Conservation (phyloP, 164 flowering plant species). For the Piper longum region DNA sequence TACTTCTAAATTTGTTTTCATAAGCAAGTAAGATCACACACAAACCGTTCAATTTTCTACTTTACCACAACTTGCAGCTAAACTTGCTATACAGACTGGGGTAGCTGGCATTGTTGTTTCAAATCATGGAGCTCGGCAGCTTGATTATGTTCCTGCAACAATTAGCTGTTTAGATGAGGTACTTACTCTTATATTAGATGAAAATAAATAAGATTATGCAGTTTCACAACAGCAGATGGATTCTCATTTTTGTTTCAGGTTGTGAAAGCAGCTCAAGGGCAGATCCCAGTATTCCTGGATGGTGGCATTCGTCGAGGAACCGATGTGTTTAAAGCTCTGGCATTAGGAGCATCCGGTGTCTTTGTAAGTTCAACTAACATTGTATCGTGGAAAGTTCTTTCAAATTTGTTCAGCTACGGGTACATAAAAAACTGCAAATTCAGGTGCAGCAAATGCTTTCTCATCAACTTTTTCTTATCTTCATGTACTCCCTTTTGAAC, state of each 20-base stretch:
- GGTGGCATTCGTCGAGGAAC: conserved; percentile 92
- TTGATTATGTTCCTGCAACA: conserved; percentile 80
- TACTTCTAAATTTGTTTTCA: background rate
- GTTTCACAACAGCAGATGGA: background rate
- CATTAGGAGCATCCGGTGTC: conserved; percentile 84
- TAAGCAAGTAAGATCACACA: background rate
- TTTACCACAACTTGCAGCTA: conserved; percentile 28
- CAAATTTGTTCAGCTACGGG: background rate
- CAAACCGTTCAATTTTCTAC: background rate
- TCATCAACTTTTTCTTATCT: background rate
- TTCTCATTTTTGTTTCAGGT: background rate
- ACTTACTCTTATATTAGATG: background rate
- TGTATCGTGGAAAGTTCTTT: background rate
- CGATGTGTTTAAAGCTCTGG: conserved; percentile 90
- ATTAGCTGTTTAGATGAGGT: conserved; percentile 84
- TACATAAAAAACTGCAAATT: background rate
- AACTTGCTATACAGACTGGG: conserved; percentile 53
- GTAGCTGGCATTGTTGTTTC: conserved; percentile 71
- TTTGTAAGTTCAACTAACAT: conserved; percentile 37
- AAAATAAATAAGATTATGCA: background rate
- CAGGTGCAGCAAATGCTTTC: background rate
- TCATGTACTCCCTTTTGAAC: background rate
- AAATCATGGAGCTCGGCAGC: conserved; percentile 32
- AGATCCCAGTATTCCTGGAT: conserved; percentile 48
- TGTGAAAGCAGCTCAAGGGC: conserved; percentile 4